Evolutionary conservation across 2,329 filamentous ascomycete genomes (phyloP).

Genomic region (Sarocladium oryzae): DNA sequence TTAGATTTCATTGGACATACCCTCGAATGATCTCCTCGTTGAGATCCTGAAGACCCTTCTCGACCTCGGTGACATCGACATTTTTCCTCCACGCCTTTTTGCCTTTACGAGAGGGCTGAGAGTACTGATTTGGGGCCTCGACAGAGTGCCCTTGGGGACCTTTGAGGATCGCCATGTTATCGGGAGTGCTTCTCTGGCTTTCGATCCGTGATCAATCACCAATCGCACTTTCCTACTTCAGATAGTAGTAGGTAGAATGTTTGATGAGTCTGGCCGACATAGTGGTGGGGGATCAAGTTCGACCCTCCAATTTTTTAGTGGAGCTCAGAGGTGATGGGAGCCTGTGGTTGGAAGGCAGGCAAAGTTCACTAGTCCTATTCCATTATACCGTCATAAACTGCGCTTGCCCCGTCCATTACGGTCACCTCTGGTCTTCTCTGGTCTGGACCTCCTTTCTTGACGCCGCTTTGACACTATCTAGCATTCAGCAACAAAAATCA

Average conservation of each 20-base stretch:
- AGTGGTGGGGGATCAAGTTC: constrained; percentile 5
- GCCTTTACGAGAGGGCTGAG: constrained; percentile 88
- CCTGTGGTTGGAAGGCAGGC: constrained; percentile 2
- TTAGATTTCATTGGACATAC: constrained; percentile 37
- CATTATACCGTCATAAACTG: not conserved
- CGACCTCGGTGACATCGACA: constrained; percentile 83
- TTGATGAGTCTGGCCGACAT: not conserved
- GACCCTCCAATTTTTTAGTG: constrained; percentile 14
- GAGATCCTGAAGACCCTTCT: constrained; percentile 73
- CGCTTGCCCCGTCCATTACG: constrained; percentile 1
- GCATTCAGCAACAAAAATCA: not conserved
- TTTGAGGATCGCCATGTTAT: constrained; percentile 48
- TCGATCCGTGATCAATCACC: not conserved
- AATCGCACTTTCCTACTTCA: not conserved
- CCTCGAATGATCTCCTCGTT: constrained; percentile 89
- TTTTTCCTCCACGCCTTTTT: constrained; percentile 99
- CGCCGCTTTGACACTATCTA: constrained; percentile 8
- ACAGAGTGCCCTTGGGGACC: constrained; percentile 38
- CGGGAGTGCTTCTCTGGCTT: too few relatives aligned
- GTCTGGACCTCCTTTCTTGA: constrained; percentile 5
- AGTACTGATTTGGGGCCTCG: constrained; percentile 70
- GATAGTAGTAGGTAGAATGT: not conserved
- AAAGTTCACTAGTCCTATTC: not conserved
- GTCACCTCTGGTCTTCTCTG: not conserved
- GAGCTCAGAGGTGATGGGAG: not conserved